These are phyloP conservation scores for Blastomyces silverae DNA, from an alignment of 2,329 filamentous ascomycete genomes.

Conservation along the genomic window DNA sequence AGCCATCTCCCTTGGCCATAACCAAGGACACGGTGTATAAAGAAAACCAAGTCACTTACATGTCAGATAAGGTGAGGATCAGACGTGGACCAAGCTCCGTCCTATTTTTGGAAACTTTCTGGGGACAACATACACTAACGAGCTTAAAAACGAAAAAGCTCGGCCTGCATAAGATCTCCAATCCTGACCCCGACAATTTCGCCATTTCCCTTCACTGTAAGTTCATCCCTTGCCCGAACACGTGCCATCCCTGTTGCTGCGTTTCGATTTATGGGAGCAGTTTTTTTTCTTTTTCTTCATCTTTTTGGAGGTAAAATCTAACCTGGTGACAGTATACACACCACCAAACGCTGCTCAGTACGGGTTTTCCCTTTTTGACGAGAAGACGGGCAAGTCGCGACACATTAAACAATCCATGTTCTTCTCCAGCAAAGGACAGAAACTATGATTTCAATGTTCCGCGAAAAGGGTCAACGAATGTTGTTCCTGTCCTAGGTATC, in stretches of 20 bases:
- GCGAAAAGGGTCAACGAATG: neutral
- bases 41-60: conserved; percentile 75
- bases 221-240: conserved; percentile 25
- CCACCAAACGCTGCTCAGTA: conserved; percentile 79
- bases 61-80: conserved; percentile 62
- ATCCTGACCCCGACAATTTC: conserved; percentile 62
- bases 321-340: conserved; percentile 56
- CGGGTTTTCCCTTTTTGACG: conserved; percentile 76
- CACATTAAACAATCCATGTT: conserved; percentile 66
- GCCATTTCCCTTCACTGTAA: conserved; percentile 75
- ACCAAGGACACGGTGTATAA: conserved; percentile 62
- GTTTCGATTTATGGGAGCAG: neutral
- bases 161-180: conserved; percentile 75
- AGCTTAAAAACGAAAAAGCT: conserved; percentile 46
- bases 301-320: too few species aligned
- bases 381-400: conserved; percentile 64
- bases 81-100: neutral
- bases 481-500: neutral
- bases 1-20: conserved; percentile 51
- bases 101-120: neutral
- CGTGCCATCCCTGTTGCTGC: neutral
- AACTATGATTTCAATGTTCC: conserved; percentile 21
- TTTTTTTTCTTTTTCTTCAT: neutral
- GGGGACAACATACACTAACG: neutral
- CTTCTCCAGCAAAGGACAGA: conserved; percentile 55